Percentiles rank a stretch among this genome's conserved stretches.
phyloP scores from a whole-genome alignment of 2,329 filamentous ascomycete species.

The Volutella citrinella region DNA sequence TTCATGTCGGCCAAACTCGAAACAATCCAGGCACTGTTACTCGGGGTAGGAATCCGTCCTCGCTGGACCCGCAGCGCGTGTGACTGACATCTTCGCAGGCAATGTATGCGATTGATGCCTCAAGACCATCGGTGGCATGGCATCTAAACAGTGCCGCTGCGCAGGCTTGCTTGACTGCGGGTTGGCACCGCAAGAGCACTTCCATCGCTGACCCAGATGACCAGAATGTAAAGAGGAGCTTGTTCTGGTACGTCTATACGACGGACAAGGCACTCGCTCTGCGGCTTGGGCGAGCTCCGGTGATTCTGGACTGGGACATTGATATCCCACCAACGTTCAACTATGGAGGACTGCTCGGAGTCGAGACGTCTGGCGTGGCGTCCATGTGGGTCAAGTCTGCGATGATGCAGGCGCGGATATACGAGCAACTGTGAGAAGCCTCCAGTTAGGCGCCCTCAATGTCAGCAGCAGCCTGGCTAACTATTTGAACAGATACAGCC shows the following conservation, averaged over 20 bases:
- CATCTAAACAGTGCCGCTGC: constrained; percentile 58
- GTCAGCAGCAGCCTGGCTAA: constrained; percentile 5
- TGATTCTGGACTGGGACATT: constrained; percentile 59
- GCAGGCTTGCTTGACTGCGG: constrained; percentile 59
- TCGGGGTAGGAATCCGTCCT: constrained; percentile 43
- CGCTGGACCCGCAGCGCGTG: neutral
- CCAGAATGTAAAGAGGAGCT: constrained; percentile 35
- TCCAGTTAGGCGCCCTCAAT: neutral
- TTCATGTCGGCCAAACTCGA: constrained; percentile 52
- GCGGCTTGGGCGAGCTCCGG: constrained; percentile 55
- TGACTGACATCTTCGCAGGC: constrained; percentile 38
- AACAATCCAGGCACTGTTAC: constrained; percentile 56
- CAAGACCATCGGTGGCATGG: constrained; percentile 62
- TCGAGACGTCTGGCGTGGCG: constrained; percentile 38
- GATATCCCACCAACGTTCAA: constrained; percentile 43
- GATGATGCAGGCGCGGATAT: constrained; percentile 56
- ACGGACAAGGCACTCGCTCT: constrained; percentile 58
- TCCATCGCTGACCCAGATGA: constrained; percentile 31
- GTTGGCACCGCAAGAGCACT: constrained; percentile 51
- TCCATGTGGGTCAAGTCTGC: constrained; percentile 54
- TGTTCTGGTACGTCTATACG: constrained; percentile 53
- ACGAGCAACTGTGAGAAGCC: constrained; percentile 43
- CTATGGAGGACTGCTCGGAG: constrained; percentile 38
- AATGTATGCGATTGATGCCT: constrained; percentile 60
- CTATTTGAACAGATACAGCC: constrained; percentile 45